These are phyloP conservation scores for Starmerella bombicola DNA, from an alignment of 805 yeast genomes.

Conservation along the genomic window DNA sequence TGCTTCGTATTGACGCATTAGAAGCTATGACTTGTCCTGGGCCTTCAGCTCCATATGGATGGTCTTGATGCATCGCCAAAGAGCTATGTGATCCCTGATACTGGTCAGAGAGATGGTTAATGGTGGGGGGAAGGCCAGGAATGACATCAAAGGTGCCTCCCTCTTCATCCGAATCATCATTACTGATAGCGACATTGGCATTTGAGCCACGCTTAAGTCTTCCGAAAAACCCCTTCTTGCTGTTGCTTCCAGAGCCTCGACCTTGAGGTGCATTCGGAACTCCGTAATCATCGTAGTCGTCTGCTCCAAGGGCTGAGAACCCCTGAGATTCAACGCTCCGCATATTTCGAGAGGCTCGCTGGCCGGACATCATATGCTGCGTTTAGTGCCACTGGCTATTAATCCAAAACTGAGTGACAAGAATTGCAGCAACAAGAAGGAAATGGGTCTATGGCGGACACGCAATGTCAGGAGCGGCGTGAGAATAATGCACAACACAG, in stretches of 20 bases:
- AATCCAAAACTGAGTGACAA: too few species aligned
- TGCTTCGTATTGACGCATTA: not conserved
- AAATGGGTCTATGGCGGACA: too few species aligned
- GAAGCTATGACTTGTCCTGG: not conserved
- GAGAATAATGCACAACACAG: too few species aligned
- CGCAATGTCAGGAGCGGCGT: too few species aligned
- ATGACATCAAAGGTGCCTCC: constrained; percentile 11
- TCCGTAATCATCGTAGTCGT: constrained; percentile 22
- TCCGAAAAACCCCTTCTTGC: constrained; percentile 18
- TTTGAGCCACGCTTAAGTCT: constrained; percentile 18
- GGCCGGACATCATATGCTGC: constrained; percentile 13
- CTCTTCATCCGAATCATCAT: constrained; percentile 24
- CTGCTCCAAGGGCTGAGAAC: constrained; percentile 5
- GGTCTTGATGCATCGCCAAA: too few species aligned
- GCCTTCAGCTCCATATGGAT: not conserved
- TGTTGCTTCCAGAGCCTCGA: constrained; percentile 4
- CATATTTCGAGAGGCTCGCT: constrained; percentile 10
- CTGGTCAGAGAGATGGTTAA: not conserved
- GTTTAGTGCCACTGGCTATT: too few species aligned
- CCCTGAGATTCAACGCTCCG: constrained; percentile 13
- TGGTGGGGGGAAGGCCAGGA: constrained; percentile 2
- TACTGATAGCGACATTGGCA: constrained; percentile 15
- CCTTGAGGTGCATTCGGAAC: constrained; percentile 13
- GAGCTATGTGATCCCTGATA: not conserved
- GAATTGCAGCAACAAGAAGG: too few species aligned